Evolutionary conservation across 1,139 yeast genomes (phyloP).

Genomic region (Diutina scorzettiae): DNA sequence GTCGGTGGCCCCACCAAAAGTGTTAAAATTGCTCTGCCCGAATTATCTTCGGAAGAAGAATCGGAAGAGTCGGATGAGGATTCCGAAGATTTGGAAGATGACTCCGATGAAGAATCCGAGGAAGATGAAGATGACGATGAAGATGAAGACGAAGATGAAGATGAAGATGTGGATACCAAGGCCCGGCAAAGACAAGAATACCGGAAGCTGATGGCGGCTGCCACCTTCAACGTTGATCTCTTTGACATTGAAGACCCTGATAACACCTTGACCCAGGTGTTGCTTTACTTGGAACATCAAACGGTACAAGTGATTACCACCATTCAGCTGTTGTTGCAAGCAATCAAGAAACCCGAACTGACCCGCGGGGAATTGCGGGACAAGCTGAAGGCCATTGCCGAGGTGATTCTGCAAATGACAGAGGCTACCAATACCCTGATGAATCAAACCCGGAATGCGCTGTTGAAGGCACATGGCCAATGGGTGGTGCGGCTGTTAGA

Average conservation of each 20-base stretch:
- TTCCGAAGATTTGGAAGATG: not conserved
- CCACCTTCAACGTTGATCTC: conserved; percentile 53
- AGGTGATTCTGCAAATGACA: conserved; percentile 76
- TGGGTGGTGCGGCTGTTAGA: conserved; percentile 82
- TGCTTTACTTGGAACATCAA: conserved; percentile 83
- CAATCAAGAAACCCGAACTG: conserved; percentile 67
- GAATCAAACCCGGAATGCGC: conserved; percentile 76
- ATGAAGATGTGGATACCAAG: not conserved
- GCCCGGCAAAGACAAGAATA: conserved; percentile 5
- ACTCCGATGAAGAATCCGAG: not conserved
- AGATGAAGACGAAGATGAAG: not conserved
- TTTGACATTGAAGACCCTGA: conserved; percentile 83
- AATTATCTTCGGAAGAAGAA: conserved; percentile 8
- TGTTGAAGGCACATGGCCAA: conserved; percentile 78
- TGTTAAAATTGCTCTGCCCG: not conserved
- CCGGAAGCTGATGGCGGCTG: conserved; percentile 41
- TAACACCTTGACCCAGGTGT: conserved; percentile 72
- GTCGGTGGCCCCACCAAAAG: not conserved
- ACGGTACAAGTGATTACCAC: conserved; percentile 87
- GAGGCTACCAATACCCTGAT: conserved; percentile 83
- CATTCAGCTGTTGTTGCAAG: conserved; percentile 67
- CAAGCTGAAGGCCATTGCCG: conserved; percentile 63
- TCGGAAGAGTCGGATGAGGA: conserved; percentile 9
- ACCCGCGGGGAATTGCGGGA: conserved; percentile 64
- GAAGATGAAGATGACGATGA: not conserved